Base-by-base conservation (phyloP, 2,329 filamentous ascomycete species). In the Aspergillus sp. region DNA sequence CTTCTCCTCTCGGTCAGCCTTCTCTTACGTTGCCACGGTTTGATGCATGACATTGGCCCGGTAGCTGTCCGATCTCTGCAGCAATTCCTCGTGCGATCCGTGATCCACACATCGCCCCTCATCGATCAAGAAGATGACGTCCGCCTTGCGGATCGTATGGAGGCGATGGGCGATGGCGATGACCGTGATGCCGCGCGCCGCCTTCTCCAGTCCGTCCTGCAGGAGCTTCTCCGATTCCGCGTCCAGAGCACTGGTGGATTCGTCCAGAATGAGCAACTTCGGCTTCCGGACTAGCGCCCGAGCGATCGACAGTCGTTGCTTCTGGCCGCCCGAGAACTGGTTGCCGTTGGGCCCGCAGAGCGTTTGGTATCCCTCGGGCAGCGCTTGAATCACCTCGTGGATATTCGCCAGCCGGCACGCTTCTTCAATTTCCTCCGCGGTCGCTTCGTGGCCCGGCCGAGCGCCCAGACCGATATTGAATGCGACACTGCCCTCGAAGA, bases 91-190 rank as follows among this genome's bases (percentile, higher is more conserved):
- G 69, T 90, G 86, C 20, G 81, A 82, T n/a, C 89, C 87, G 57
- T 78, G 75, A 69, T 90, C 87, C 3, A 85, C 79, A 53, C 89
- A 82, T 32, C 71, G 83, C 9, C 90, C 88, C 59, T 85, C 82
- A 36, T 90, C 89, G 47, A 95, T 85, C 7, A 94, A 88, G 67
- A 90, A 92, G 52, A 94, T 94, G 16, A 89, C 80, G 71, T 95
- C 88, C 2, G 90, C 90, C 66, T 92, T 89, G 70, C 90, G 88
- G 39, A 79, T 78, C 16, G 77, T 79, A 53, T 73, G 70, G 52
- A 79, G 62, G 12, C 77, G 71, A 66, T 79, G 77, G 7, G 77
- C 75, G 62, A 79, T 78, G 1, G 75, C 77, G 55, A 79, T 71
- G 18, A 78, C 72, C 9, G 77, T 79, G n/a, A 74, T 76, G 2